phyloP scores from a whole-genome alignment of 169 alveolate species.

The Cryptosporidium tyzzeri region DNA sequence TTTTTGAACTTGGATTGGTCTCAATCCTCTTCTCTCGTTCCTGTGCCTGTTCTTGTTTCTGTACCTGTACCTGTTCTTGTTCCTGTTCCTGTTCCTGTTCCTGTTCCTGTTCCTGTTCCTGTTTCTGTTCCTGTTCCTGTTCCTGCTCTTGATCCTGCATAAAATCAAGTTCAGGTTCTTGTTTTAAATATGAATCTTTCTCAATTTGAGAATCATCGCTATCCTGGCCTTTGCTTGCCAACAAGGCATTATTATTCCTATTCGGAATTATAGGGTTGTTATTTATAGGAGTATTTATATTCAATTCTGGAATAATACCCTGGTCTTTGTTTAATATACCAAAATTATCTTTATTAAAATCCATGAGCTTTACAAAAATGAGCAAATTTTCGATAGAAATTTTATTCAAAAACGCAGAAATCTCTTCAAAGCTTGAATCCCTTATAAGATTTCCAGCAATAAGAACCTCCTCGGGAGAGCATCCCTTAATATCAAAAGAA shows the following conservation, averaged over 20 bases:
- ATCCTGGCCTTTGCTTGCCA: background rate
- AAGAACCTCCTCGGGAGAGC: slow-evolving; percentile 64
- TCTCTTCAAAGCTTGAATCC: slow-evolving; percentile 2
- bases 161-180: background rate
- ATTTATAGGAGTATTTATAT: background rate
- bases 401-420: slow-evolving; percentile 20
- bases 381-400: slow-evolving; percentile 2
- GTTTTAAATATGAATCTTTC: background rate
- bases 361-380: background rate
- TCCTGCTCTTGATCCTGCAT: background rate
- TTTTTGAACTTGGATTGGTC: background rate
- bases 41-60: background rate
- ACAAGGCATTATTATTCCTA: background rate
- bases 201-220: background rate
- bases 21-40: too few relatives aligned
- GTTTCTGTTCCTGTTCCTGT: background rate
- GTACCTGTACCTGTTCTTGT: background rate
- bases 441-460: slow-evolving; percentile 43
- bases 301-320: background rate
- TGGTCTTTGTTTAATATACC: background rate
- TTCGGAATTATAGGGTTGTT: too few relatives aligned
- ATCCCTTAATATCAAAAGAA: slow-evolving; percentile 46
- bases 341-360: background rate
- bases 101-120: background rate
- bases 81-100: too few relatives aligned